Evolutionary conservation across 495 filamentous ascomycete genomes (phyloP).

Genomic region (Daldinia grandis): DNA sequence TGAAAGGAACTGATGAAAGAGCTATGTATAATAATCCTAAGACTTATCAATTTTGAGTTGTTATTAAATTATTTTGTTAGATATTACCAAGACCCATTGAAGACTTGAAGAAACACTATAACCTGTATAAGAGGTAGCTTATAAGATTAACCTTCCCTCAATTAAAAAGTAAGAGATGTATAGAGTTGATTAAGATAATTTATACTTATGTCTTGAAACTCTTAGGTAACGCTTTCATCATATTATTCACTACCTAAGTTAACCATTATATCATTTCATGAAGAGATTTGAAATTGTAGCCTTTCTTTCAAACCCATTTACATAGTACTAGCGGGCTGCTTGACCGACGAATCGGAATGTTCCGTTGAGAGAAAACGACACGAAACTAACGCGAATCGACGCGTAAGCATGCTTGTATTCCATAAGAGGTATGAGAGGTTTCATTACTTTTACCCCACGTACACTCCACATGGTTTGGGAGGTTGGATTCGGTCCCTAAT

Average conservation of each 20-base stretch:
- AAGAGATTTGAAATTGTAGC: background rate
- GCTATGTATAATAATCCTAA: background rate
- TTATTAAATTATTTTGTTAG: background rate
- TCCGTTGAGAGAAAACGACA: conserved; percentile 13
- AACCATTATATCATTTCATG: background rate
- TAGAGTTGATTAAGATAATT: background rate
- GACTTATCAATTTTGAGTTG: background rate
- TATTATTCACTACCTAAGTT: background rate
- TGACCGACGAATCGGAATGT: conserved; percentile 7
- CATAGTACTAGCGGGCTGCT: background rate
- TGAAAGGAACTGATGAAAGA: background rate
- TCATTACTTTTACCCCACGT: conserved; percentile 18
- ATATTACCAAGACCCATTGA: background rate
- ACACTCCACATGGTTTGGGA: background rate
- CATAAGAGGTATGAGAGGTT: background rate
- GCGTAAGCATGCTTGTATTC: conserved; percentile 26
- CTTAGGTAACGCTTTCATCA: background rate
- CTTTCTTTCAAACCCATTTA: background rate
- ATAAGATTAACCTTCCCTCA: background rate
- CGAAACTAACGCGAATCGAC: conserved; percentile 42
- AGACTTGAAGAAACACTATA: background rate
- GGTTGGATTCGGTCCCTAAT: background rate
- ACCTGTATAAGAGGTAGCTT: background rate
- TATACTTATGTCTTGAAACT: background rate
- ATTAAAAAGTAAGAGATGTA: background rate